Evolutionary conservation across 768 basidiomycete genomes (phyloP).

Genomic region (Lactarius quietus): DNA sequence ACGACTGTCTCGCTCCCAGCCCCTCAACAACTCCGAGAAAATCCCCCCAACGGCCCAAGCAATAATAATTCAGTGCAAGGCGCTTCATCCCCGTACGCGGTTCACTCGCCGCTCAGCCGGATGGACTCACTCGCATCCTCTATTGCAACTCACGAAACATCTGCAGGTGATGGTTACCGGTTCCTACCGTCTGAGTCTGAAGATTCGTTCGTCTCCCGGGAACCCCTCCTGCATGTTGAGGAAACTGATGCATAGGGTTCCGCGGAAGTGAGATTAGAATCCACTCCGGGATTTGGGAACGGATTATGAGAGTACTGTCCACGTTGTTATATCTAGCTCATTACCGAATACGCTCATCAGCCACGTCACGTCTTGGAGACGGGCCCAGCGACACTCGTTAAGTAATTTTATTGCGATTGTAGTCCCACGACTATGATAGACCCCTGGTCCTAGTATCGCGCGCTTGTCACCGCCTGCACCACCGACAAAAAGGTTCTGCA

Average conservation of each 20-base stretch:
- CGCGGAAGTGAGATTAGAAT: background rate
- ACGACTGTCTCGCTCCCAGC: background rate
- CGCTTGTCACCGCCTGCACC: background rate
- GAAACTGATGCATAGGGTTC: conserved; percentile 10
- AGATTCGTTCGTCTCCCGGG: conserved; percentile 22
- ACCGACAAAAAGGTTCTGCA: background rate
- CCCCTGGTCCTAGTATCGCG: background rate
- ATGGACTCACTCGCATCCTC: conserved; percentile 23
- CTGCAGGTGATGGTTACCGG: conserved; percentile 17
- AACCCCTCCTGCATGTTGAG: conserved; percentile 24
- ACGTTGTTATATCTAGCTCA: conserved; percentile 3
- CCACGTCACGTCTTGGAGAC: conserved; percentile 10
- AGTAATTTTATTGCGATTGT: conserved; percentile 17
- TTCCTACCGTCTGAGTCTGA: conserved; percentile 25
- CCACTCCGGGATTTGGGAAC: background rate
- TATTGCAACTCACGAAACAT: conserved; percentile 9
- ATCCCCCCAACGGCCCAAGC: background rate
- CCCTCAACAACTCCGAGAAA: conserved; percentile 5
- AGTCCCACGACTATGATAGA: conserved; percentile 18
- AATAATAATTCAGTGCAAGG: background rate
- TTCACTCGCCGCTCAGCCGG: conserved; percentile 9
- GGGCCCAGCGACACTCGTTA: background rate
- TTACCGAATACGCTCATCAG: background rate
- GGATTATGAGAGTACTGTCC: conserved; percentile 8
- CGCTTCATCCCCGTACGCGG: background rate